Evolutionary conservation across 768 basidiomycete genomes (phyloP).

Genomic region (Termitomyces heimii): DNA sequence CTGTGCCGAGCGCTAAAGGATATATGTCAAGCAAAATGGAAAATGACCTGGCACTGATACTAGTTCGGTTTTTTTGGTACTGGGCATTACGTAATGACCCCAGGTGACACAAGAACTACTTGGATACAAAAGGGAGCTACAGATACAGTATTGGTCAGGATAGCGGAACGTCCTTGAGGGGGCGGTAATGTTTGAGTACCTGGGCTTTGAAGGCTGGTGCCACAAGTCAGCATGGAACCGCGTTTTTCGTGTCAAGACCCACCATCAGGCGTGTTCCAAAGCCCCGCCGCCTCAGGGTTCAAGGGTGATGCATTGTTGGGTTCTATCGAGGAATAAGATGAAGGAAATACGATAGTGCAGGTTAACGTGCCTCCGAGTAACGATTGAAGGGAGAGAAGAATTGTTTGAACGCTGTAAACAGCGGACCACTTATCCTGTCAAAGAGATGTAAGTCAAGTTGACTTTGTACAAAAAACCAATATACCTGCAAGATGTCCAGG

Average conservation of each 20-base stretch:
- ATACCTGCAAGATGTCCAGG: conserved; percentile 81
- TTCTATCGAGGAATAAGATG: conserved; percentile 37
- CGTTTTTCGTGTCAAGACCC: conserved; percentile 1
- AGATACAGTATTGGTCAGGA: conserved; percentile 14
- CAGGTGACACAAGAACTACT: not conserved
- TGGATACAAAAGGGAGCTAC: conserved; percentile 12
- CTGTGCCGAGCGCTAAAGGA: conserved; percentile 8
- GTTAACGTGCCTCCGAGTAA: conserved; percentile 74
- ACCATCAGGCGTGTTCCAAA: conserved; percentile 76
- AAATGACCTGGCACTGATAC: not conserved
- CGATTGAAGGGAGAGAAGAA: conserved; percentile 83
- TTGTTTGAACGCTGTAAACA: conserved; percentile 87
- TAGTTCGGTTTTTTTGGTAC: not conserved
- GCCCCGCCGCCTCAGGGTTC: conserved; percentile 77
- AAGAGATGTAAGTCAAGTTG: not conserved
- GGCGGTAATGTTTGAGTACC: conserved; percentile 68
- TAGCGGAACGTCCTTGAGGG: conserved; percentile 32
- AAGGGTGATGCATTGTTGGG: conserved; percentile 92
- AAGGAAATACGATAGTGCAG: not conserved
- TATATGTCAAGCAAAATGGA: not conserved
- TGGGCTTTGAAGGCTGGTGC: conserved; percentile 63
- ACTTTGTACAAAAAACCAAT: conserved; percentile 10
- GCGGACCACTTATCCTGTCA: conserved; percentile 88
- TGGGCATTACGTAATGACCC: conserved; percentile 3
- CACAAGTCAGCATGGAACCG: not conserved